These are phyloP conservation scores for Diaporthe citri DNA, from an alignment of 2,329 filamentous ascomycete species.

Conservation along the genomic window DNA sequence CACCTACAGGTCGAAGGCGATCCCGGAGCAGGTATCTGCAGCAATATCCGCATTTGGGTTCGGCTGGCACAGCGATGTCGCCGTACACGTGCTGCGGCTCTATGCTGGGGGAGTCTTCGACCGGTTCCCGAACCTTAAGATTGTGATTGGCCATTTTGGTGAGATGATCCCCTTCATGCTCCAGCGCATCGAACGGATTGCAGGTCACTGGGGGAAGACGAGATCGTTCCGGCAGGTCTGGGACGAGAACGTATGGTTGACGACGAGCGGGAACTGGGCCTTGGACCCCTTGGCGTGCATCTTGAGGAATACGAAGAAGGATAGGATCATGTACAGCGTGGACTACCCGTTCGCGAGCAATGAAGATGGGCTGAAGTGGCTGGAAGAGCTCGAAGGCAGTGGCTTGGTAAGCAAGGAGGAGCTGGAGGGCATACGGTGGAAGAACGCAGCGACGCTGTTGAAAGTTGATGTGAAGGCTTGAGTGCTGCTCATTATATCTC, in stretches of 20 bases:
- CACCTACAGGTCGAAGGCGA: slow-evolving; percentile 42
- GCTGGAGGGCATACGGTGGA: slow-evolving; percentile 61
- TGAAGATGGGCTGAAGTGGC: slow-evolving; percentile 60
- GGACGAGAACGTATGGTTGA: slow-evolving; percentile 69
- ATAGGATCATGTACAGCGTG: slow-evolving; percentile 67
- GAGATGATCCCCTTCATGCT: slow-evolving; percentile 68
- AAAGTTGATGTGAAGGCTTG: slow-evolving; percentile 47
- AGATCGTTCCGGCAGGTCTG: slow-evolving; percentile 62
- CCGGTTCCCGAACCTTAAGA: slow-evolving; percentile 63
- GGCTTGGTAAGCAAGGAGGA: slow-evolving; percentile 62
- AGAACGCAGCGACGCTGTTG: slow-evolving; percentile 64
- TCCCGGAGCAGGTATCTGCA: slow-evolving; percentile 45
- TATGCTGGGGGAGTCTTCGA: slow-evolving; percentile 69
- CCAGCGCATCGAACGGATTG: slow-evolving; percentile 54
- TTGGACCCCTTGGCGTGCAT: slow-evolving; percentile 60
- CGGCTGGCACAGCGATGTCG: slow-evolving; percentile 65
- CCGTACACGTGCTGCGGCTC: slow-evolving; percentile 61
- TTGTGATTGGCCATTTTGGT: slow-evolving; percentile 67
- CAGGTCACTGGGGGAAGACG: slow-evolving; percentile 48
- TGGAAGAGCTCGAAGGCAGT: slow-evolving; percentile 62
- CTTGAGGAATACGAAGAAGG: slow-evolving; percentile 58
- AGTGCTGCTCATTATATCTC: not conserved
- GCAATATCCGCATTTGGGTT: slow-evolving; percentile 57
- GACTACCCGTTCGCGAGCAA: slow-evolving; percentile 69
- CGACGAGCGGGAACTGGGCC: slow-evolving; percentile 66